Conservation (phyloP, 805 yeast species). For the Wickerhamiella kazuoi region DNA sequence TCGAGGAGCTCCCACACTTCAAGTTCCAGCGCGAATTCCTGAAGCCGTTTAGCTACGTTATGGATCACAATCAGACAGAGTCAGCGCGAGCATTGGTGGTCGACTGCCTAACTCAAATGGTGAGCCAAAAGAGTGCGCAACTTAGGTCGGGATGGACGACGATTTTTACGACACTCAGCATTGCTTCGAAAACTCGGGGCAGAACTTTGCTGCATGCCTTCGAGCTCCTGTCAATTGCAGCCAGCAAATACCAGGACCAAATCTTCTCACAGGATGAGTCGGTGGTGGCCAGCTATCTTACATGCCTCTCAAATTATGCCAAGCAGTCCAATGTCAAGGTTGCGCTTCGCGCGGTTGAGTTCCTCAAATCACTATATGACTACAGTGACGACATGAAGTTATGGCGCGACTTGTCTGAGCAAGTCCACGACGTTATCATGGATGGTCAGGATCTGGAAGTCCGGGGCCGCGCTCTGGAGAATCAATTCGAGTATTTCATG, state of each 20-base stretch:
- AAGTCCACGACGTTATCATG: constrained; percentile 81
- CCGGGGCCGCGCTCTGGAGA: constrained; percentile 70
- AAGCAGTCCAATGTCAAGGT: constrained; percentile 64
- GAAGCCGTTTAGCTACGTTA: constrained; percentile 71
- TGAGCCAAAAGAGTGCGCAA: constrained; percentile 49
- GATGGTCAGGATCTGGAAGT: constrained; percentile 88
- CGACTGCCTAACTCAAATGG: constrained; percentile 76
- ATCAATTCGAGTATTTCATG: constrained; percentile 63
- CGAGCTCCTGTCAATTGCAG: constrained; percentile 43
- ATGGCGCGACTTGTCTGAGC: constrained; percentile 34
- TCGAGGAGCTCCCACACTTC: constrained; percentile 89
- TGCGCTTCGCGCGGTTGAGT: constrained; percentile 64
- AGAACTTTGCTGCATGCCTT: constrained; percentile 45
- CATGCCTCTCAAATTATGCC: constrained; percentile 61
- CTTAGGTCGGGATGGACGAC: constrained; percentile 93
- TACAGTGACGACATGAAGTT: constrained; percentile 9
- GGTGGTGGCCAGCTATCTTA: constrained; percentile 38
- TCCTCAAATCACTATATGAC: constrained; percentile 32
- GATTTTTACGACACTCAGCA: constrained; percentile 58
- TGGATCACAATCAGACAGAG: constrained; percentile 44
- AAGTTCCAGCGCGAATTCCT: constrained; percentile 89
- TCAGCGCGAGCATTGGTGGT: constrained; percentile 77
- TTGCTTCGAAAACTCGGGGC: constrained; percentile 35
- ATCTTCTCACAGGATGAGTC: constrained; percentile 51
- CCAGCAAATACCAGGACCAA: constrained; percentile 40